These are phyloP conservation scores for Cokeromyces recurvatus DNA, from an alignment of 371 early-diverging fungal genomes.

Conservation along the genomic window DNA sequence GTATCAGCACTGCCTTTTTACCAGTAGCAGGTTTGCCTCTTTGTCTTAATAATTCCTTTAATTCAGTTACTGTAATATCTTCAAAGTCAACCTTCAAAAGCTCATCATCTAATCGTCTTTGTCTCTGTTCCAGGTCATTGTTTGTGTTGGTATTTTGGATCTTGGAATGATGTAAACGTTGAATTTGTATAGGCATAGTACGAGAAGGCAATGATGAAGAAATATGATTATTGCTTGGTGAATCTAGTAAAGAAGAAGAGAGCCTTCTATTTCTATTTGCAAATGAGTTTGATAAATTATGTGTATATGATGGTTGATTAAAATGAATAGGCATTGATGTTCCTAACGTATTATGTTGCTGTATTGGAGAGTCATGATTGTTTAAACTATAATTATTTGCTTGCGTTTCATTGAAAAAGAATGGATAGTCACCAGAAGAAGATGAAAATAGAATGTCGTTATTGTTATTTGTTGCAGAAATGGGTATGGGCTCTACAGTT, in stretches of 20 bases:
- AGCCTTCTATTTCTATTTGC: neutral
- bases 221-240: neutral
- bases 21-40: conserved; percentile 70
- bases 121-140: conserved; percentile 39
- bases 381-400: conserved; percentile 15
- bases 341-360: neutral
- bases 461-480: conserved; percentile 5
- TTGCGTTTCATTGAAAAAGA: conserved; percentile 21
- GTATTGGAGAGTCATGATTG: no score
- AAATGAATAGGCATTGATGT: conserved; percentile 13
- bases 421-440: conserved; percentile 17
- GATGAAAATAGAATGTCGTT: no score
- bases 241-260: conserved; percentile 11
- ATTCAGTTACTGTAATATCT: conserved; percentile 72
- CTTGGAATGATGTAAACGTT: conserved; percentile 25
- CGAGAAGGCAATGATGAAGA: conserved; percentile 20
- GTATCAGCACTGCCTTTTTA: conserved; percentile 63
- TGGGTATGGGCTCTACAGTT: conserved; percentile 13
- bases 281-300: no score
- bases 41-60: conserved; percentile 71
- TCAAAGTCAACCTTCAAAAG: conserved; percentile 65
- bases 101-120: conserved; percentile 56
- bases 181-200: conserved; percentile 41
- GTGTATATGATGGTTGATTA: neutral
- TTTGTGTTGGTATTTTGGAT: neutral